Percentiles rank a stretch among this genome's conserved stretches.
These are phyloP conservation scores for Ustilago loliicola DNA, from an alignment of 1,284 basidiomycete genomes.

Conservation along the genomic window DNA sequence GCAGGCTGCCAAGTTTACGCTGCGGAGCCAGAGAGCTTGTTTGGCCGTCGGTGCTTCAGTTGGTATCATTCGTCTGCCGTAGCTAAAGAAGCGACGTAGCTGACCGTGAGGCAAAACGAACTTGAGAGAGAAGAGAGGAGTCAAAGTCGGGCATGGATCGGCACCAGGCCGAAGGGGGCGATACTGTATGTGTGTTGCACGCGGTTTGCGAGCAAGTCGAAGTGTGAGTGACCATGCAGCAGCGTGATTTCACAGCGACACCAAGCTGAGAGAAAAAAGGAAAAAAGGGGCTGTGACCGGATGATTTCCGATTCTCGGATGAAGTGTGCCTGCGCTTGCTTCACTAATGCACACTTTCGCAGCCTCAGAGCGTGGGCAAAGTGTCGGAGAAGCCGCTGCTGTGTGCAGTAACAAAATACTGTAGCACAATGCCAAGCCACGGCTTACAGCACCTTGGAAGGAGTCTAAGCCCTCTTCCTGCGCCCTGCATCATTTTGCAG, in stretches of 20 bases:
- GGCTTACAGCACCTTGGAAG: background rate
- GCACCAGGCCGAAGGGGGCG: too few relatives aligned
- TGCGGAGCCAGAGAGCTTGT: too few relatives aligned
- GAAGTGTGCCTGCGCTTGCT: background rate
- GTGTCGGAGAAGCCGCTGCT: background rate
- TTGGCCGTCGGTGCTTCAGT: too few relatives aligned
- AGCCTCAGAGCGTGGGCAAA: background rate
- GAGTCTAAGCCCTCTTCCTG: background rate
- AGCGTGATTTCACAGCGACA: background rate
- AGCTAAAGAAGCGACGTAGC: too few relatives aligned
- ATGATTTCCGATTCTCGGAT: too few relatives aligned
- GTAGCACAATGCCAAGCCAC: background rate
- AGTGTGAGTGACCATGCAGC: too few relatives aligned
- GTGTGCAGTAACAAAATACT: background rate
- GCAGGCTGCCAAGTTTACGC: background rate
- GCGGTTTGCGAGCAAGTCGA: too few relatives aligned
- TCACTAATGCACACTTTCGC: background rate
- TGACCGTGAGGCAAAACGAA: too few relatives aligned
- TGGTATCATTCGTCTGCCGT: too few relatives aligned
- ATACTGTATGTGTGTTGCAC: too few relatives aligned
- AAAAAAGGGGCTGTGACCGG: slow-evolving; percentile 3
- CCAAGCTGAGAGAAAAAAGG: background rate
- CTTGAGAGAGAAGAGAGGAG: too few relatives aligned
- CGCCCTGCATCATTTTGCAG: background rate
- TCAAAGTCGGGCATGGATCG: too few relatives aligned